Evolutionary conservation across 148 eudicot species (phyloP).

Genomic region (Cornus suecica): DNA sequence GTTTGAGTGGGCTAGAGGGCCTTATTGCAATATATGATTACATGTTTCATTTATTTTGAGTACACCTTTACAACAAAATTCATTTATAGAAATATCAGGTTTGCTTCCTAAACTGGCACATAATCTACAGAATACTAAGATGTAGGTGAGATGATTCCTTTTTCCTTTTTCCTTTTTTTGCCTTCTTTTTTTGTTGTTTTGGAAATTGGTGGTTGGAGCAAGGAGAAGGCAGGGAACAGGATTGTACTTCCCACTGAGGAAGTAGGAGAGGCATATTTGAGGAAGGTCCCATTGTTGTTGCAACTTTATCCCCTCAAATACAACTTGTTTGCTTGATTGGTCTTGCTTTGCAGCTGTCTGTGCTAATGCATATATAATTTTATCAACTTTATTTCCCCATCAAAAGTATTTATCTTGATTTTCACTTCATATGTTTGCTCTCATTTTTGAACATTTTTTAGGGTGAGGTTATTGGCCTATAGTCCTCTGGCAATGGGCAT

Average conservation of each 20-base stretch:
- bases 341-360: too few species aligned
- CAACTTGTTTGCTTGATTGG: background rate
- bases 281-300: background rate
- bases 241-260: background rate
- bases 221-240: background rate
- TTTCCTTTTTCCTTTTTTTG: too few species aligned
- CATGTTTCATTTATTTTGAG: too few species aligned
- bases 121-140: too few species aligned
- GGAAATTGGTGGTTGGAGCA: background rate
- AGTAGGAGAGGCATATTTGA: background rate
- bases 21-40: too few species aligned
- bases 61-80: too few species aligned
- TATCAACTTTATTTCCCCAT: too few species aligned
- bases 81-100: too few species aligned
- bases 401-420: background rate
- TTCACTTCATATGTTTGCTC: slow-evolving; percentile 3
- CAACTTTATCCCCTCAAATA: background rate
- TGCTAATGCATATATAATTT: background rate
- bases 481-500: slow-evolving; percentile 98
- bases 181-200: too few species aligned
- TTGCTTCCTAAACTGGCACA: background rate
- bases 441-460: slow-evolving; percentile 18
- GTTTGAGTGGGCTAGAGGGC: too few species aligned
- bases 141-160: background rate
- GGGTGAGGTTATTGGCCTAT: slow-evolving; percentile 76